Base-by-base conservation (phyloP, 352 stramenopile genomes). In the Globisporangium nodosum region DNA sequence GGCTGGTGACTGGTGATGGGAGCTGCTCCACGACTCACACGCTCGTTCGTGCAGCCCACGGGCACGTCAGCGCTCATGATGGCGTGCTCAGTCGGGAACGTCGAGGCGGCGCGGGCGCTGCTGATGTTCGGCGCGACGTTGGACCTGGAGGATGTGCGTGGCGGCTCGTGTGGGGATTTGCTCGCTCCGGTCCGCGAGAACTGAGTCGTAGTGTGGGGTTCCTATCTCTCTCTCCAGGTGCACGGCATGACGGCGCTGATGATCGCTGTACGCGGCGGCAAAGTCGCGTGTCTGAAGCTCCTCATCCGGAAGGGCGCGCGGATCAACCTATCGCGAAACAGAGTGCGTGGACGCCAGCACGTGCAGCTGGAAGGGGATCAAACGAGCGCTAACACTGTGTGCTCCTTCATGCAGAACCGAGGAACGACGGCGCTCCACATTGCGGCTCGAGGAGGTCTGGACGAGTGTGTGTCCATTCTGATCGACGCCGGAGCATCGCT, bases 71-170 rank as follows among this genome's bases (percentile, higher is more conserved):
- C 85, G 13, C 63, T 94, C 8, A 94, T 94, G 85, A 86, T 91
- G 63, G 85, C 85, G 52, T 90, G 82, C 50, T 92, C 85, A 3
- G 81, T 89, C 1, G 85, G 82, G n/a, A 94, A 94, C 61, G 75
- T 94, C n/a, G 82, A 94, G 61, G 85, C 76, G 0, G 80, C 81
- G 13, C 75, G 85, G 0, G 85, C 85, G 3, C 63, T 94, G 61
- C 61, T 94, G 18, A 92, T 92, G 82, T 94, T 89, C 73, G 83
- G 85, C 24, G 82, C 85, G 18, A 90, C 78, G 51, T 70, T 94
- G 9, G 85, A 94, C 56, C 60, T 92, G 30, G 85, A 94, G 75
- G 85, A 94, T 74, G 83, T 93, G 65, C 53, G 70, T 56, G 45
- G 35, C 35, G 35, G 8, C 8, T 13, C 12, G 0, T 42, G 31